phyloP scores from a whole-genome alignment of 225 moss, liverwort and hornwort genomes.

The Asterella californica region DNA sequence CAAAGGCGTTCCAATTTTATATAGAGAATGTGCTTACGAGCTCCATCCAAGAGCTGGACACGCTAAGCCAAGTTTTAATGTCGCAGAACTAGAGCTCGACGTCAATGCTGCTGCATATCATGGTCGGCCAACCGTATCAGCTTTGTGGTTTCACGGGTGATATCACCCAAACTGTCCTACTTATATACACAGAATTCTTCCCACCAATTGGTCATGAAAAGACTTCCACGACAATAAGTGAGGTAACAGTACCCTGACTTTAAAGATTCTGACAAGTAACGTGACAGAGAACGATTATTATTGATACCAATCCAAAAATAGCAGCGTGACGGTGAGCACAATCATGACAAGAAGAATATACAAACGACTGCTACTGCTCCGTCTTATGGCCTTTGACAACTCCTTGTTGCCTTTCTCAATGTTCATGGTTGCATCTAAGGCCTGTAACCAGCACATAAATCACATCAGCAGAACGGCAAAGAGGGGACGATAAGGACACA shows the following conservation, averaged over 20 bases:
- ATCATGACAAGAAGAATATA: conserved; percentile 67
- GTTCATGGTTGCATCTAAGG: conserved; percentile 78
- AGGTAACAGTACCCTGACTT: not conserved
- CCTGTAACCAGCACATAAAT: conserved; percentile 42
- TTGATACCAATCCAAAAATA: conserved; percentile 93
- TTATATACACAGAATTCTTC: not conserved
- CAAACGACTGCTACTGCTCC: conserved; percentile 76
- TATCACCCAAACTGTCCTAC: not conserved
- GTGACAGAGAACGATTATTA: conserved; percentile 13
- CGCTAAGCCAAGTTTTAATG: too few species aligned
- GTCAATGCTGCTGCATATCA: too few species aligned
- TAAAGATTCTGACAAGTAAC: not conserved
- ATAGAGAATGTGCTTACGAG: too few species aligned
- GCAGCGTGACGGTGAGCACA: conserved; percentile 68
- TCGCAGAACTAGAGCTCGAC: too few species aligned
- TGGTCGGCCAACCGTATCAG: too few species aligned
- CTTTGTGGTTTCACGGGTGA: too few species aligned
- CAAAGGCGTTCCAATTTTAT: too few species aligned
- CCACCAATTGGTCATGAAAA: not conserved
- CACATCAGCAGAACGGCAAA: not conserved
- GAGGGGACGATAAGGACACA: too few species aligned
- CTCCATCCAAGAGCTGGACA: not conserved
- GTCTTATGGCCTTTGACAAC: conserved; percentile 62
- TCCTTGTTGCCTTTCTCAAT: conserved; percentile 89
- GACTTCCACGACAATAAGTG: not conserved